A percentile compares a stretch with the other conserved stretches of the same genome.
These are phyloP conservation scores for Lactarius deliciosus DNA, from an alignment of 768 basidiomycete genomes.

Conservation along the genomic window DNA sequence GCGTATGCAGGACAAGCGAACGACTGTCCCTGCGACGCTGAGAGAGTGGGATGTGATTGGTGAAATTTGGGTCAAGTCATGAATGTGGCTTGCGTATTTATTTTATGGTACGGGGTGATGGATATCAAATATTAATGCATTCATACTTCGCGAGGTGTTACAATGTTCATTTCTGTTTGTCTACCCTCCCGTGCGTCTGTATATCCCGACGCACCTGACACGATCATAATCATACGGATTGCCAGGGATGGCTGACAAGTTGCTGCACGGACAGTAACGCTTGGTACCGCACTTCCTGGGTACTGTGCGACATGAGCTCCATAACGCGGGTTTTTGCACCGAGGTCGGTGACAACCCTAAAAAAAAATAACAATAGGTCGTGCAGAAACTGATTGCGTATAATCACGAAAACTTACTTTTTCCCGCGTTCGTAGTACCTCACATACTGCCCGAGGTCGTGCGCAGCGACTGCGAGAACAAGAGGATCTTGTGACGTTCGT, in stretches of 20 bases:
- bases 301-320: constrained; percentile 89
- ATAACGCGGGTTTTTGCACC: constrained; percentile 85
- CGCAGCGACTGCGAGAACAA: constrained; percentile 86
- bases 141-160: constrained; percentile 20
- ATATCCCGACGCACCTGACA: neutral
- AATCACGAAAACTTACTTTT: constrained; percentile 60
- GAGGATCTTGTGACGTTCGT: constrained; percentile 64
- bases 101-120: neutral
- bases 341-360: constrained; percentile 62
- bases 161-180: constrained; percentile 5
- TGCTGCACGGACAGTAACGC: constrained; percentile 89
- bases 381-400: neutral
- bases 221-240: constrained; percentile 47
- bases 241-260: constrained; percentile 89
- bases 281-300: constrained; percentile 89
- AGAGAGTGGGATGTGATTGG: constrained; percentile 72
- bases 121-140: constrained; percentile 17
- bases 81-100: neutral
- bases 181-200: neutral
- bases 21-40: constrained; percentile 42
- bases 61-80: constrained; percentile 60
- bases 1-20: constrained; percentile 27
- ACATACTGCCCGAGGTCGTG: constrained; percentile 95
- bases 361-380: constrained; percentile 7
- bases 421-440: constrained; percentile 86